These are phyloP conservation scores for Begonia loranthoides DNA, from an alignment of 306 rosid genomes.

Conservation along the genomic window DNA sequence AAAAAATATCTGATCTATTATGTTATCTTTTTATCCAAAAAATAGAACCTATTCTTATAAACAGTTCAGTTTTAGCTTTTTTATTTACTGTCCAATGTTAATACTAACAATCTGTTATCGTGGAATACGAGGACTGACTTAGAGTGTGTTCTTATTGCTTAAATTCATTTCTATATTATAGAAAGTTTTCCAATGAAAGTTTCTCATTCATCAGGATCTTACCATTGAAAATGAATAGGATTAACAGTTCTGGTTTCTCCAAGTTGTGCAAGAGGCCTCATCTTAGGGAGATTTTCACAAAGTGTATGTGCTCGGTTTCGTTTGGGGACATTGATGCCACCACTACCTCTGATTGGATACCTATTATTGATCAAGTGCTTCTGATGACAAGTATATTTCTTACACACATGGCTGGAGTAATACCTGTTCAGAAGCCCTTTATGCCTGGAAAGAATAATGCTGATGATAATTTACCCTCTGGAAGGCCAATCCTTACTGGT, in stretches of 20 bases:
- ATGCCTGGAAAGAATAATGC: conserved; percentile 29
- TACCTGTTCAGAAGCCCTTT: conserved; percentile 42
- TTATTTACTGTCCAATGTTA: not conserved
- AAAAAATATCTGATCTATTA: not conserved
- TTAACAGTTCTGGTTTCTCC: conserved; percentile 18
- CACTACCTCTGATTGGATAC: conserved; percentile 38
- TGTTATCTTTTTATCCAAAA: not conserved
- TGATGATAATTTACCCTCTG: conserved; percentile 22
- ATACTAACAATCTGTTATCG: too few species aligned
- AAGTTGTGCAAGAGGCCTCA: conserved; percentile 19
- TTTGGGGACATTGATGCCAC: conserved; percentile 48
- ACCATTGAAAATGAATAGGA: conserved; percentile 20
- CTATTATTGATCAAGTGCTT: conserved; percentile 68
- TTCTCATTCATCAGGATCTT: conserved; percentile 20
- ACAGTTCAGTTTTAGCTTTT: not conserved
- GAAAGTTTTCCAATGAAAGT: conserved; percentile 32
- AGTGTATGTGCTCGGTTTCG: conserved; percentile 44
- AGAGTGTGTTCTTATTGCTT: not conserved
- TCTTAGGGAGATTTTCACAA: conserved; percentile 21
- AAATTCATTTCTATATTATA: conserved; percentile 13
- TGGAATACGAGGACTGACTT: not conserved
- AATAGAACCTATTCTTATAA: not conserved
- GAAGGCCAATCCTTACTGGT: conserved; percentile 62
- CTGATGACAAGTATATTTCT: conserved; percentile 77
- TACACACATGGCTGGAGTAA: conserved; percentile 75